Evolutionary conservation across 306 rosid genomes (phyloP).

Genomic region (Quercus ilex): DNA sequence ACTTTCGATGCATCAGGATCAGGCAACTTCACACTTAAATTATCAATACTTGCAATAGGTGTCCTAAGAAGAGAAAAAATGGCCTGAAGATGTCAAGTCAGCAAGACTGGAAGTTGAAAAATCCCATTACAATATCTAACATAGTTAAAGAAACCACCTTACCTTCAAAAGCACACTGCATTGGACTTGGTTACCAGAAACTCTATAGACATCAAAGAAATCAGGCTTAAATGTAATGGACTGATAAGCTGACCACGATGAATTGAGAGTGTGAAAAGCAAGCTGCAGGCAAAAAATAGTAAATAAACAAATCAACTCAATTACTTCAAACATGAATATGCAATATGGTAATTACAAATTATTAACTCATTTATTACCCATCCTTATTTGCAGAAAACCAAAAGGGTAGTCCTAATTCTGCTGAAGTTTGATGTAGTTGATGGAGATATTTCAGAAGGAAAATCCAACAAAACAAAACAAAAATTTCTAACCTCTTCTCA

Average conservation of each 20-base stretch:
- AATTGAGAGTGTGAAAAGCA: slow-evolving; percentile 65
- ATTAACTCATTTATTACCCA: background rate
- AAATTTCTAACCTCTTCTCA: no score
- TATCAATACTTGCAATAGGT: slow-evolving; percentile 67
- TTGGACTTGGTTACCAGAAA: slow-evolving; percentile 55
- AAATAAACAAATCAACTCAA: background rate
- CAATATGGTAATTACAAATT: background rate
- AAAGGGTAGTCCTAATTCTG: background rate
- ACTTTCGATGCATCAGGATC: slow-evolving; percentile 71
- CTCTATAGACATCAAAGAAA: slow-evolving; percentile 62
- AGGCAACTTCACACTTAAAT: slow-evolving; percentile 56
- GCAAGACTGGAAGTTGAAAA: slow-evolving; percentile 6
- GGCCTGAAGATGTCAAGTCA: slow-evolving; percentile 51
- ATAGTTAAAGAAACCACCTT: background rate
- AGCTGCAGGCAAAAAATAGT: slow-evolving; percentile 36
- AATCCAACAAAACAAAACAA: no score
- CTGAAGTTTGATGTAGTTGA: background rate
- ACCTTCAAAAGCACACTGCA: slow-evolving; percentile 90
- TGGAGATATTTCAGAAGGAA: background rate
- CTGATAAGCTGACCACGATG: slow-evolving; percentile 73
- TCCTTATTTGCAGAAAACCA: background rate
- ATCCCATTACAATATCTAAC: background rate
- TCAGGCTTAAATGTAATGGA: slow-evolving; percentile 63
- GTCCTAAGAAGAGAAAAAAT: slow-evolving; percentile 86
- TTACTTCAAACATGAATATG: background rate